Evolutionary conservation across 352 stramenopile species (phyloP), one percentile per base, ranked within the genome.

Genomic region (Phytophthora fragariaefolia): DNA sequence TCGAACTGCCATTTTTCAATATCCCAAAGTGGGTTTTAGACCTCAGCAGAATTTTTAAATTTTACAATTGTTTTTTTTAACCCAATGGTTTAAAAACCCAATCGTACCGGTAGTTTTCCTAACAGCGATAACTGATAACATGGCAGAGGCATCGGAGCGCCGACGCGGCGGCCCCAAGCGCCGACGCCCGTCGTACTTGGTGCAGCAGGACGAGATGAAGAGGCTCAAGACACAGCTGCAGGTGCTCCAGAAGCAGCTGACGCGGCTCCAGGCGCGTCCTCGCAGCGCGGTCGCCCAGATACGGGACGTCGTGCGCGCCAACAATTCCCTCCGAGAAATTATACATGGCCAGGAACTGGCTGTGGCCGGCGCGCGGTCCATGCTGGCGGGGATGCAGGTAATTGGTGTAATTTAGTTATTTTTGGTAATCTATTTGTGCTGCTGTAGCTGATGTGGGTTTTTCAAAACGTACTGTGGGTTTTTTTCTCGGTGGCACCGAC

Each of bases 131-230:
- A 12, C 4, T 42, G 17, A 18, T n/a, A n/a, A 42, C 15, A 61
- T 42, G 24, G 28, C n/a, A 4, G 38, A 40, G 27, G 28, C 10
- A 30, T 26, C 51, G 12, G 24, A 45, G n/a, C 20, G 38, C 5
- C 50, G 23, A 34, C 60, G 12, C 24, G 13, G 42, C 20, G 38
- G 27, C 6, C 24, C 40, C 13, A 62, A 71, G 55, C 47, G 53
- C n/a, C 70, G 66, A 22, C 54, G 55, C 56, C 66, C 71, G 26
- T 75, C 66, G 30, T 73, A 76, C 49, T 47, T 74, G 28, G 67
- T 79, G 38, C 67, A 47, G 1, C 58, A 76, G 46, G 72, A 76
- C 34, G 68, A 74, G 43, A 36, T 66, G 49, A 77, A 63, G 34
- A 59, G 51, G 27, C 54, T 74, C 30, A 48, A 68, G 54, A 58